Evolutionary conservation across 2,329 filamentous ascomycete genomes (phyloP), one percentile per base, ranked within the genome.

Genomic region (Sphaerulina vaccinii): DNA sequence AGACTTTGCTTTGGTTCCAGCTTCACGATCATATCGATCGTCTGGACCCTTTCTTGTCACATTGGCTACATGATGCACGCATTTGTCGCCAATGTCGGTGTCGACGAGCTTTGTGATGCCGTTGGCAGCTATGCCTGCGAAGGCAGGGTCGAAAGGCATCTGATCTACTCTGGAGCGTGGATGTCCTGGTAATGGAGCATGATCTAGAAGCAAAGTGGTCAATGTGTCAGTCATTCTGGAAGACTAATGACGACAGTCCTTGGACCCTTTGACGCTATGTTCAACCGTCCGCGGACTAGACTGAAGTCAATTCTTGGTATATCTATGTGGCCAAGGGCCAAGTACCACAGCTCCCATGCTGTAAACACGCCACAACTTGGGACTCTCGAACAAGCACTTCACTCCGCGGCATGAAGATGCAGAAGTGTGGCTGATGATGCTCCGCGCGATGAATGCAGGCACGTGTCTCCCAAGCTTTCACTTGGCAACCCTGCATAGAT

Each of bases 141-240:
- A 35, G n/a, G 42, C 42, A 46, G 42, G 42, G 19, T 46, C 42
- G 42, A 46, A 46, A 24, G 42, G 42, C 42, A 46, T 43, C 11
- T n/a, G n/a, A n/a, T n/a, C n/a, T n/a, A n/a, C n/a, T n/a, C n/a
- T n/a, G n/a, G n/a, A n/a, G n/a, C n/a, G n/a, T n/a, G n/a, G n/a
- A n/a, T n/a, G n/a, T n/a, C n/a, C n/a, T n/a, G n/a, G n/a, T n/a
- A n/a, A n/a, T n/a, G n/a, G n/a, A n/a, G n/a, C n/a, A n/a, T n/a
- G n/a, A n/a, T n/a, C n/a, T n/a, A n/a, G n/a, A n/a, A n/a, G n/a
- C n/a, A n/a, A n/a, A n/a, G n/a, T n/a, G n/a, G n/a, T n/a, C n/a
- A n/a, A n/a, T n/a, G n/a, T n/a, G n/a, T n/a, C n/a, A n/a, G n/a
- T n/a, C n/a, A n/a, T n/a, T n/a, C n/a, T n/a, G n/a, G n/a, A n/a